These are phyloP conservation scores for Polytrichum formosum DNA, from an alignment of 225 moss, liverwort and hornwort genomes.

Conservation along the genomic window DNA sequence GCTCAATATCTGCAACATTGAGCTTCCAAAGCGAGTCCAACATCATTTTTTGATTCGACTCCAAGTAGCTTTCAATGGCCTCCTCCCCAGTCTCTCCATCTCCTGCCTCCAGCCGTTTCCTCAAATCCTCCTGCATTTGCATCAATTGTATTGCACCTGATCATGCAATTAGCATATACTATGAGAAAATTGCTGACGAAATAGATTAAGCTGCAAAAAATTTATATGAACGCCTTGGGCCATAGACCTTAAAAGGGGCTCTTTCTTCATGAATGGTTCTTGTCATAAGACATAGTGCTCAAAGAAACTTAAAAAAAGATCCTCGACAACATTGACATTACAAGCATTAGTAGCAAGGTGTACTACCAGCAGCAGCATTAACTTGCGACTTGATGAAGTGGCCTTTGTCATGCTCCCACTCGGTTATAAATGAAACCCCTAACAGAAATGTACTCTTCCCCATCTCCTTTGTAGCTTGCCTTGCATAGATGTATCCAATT, in stretches of 20 bases:
- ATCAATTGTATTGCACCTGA: conserved; percentile 58
- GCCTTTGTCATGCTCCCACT: conserved; percentile 67
- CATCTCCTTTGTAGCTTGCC: conserved; percentile 59
- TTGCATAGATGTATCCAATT: conserved; percentile 57
- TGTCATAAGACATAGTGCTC: too few relatives aligned
- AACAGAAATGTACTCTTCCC: conserved; percentile 51
- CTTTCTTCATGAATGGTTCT: too few relatives aligned
- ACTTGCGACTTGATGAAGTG: conserved; percentile 56
- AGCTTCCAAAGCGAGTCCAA: conserved; percentile 61
- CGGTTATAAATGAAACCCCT: conserved; percentile 50
- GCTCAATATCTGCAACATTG: conserved; percentile 64
- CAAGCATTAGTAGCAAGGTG: neutral
- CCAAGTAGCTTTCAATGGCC: conserved; percentile 33
- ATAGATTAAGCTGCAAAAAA: too few relatives aligned
- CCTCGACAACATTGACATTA: neutral
- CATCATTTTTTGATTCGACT: conserved; percentile 46
- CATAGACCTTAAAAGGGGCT: too few relatives aligned
- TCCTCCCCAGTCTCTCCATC: conserved; percentile 24
- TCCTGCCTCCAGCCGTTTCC: conserved; percentile 28
- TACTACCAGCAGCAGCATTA: conserved; percentile 44
- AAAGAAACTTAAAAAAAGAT: neutral
- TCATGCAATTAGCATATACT: neutral
- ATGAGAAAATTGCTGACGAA: too few relatives aligned
- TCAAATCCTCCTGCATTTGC: conserved; percentile 68
- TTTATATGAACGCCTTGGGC: too few relatives aligned